Percentiles rank a stretch among this genome's conserved stretches.
These are phyloP conservation scores for Myriangium duriaei DNA, from an alignment of 2,329 filamentous ascomycete genomes.

Conservation along the genomic window DNA sequence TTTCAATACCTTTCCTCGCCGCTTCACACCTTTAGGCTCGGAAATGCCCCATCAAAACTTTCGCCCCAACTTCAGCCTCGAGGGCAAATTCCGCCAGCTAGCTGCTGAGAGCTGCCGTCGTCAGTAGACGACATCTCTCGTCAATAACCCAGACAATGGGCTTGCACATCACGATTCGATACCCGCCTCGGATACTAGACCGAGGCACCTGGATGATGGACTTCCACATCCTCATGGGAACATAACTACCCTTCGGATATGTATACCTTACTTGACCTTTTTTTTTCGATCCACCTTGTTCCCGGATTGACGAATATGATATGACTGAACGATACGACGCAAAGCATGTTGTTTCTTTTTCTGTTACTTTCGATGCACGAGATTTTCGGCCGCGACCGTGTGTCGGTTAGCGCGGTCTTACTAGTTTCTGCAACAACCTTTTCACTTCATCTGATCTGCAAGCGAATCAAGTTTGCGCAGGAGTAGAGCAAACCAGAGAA, in stretches of 20 bases:
- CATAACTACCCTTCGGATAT: background rate
- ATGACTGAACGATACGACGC: background rate
- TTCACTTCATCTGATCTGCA: no score
- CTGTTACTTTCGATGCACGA: background rate
- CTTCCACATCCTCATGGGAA: background rate
- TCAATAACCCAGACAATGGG: background rate
- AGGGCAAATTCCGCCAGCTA: slow-evolving; percentile 6
- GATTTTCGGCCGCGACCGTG: no score
- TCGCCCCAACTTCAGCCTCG: slow-evolving; percentile 7
- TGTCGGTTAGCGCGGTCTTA: no score
- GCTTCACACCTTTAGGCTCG: slow-evolving; percentile 24
- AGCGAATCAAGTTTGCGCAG: no score
- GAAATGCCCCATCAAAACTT: slow-evolving; percentile 4
- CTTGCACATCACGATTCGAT: background rate
- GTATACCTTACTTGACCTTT: no score
- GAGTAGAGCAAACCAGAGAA: no score
- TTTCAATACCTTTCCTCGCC: slow-evolving; percentile 36
- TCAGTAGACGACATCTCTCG: background rate
- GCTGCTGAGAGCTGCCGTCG: slow-evolving; percentile 4
- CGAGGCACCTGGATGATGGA: background rate
- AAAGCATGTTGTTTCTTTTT: background rate
- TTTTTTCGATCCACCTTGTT: background rate
- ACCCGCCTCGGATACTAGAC: background rate
- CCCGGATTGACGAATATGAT: background rate
- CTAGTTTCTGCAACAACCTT: no score